Conservation (phyloP, 2,329 filamentous ascomycete genomes). For the Amauroascus verrucosus region DNA sequence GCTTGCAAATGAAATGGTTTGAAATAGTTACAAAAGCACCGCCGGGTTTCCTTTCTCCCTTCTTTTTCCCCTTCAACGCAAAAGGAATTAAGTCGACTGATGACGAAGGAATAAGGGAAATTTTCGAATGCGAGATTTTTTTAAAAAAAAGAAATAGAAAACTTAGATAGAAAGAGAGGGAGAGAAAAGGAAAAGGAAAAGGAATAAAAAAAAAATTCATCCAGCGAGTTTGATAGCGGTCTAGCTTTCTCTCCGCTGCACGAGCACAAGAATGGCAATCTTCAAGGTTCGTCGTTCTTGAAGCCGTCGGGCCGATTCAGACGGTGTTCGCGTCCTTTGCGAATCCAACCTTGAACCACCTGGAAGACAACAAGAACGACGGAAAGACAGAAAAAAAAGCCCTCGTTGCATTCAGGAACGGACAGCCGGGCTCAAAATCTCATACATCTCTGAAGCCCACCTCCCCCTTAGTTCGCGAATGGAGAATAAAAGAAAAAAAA, state of each 20-base stretch:
- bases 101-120: neutral
- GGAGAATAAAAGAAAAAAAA: slow-evolving; percentile 2
- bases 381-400: neutral
- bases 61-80: neutral
- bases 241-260: slow-evolving; percentile 10
- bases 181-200: no score
- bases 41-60: neutral
- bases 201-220: slow-evolving; percentile 2
- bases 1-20: no score
- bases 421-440: neutral
- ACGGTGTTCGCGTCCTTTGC: neutral
- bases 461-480: neutral
- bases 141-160: neutral
- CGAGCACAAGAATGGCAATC: slow-evolving; percentile 12
- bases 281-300: slow-evolving; percentile 8
- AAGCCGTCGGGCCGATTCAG: neutral
- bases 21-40: neutral
- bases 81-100: neutral
- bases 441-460: neutral
- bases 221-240: slow-evolving; percentile 4
- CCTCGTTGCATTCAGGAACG: neutral
- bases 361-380: neutral
- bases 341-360: neutral
- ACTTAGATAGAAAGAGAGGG: neutral
- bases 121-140: neutral